Evolutionary conservation across 2,329 filamentous ascomycete species (phyloP), one percentile per base, ranked within the genome.

Genomic region (Aspergillus terreus): DNA sequence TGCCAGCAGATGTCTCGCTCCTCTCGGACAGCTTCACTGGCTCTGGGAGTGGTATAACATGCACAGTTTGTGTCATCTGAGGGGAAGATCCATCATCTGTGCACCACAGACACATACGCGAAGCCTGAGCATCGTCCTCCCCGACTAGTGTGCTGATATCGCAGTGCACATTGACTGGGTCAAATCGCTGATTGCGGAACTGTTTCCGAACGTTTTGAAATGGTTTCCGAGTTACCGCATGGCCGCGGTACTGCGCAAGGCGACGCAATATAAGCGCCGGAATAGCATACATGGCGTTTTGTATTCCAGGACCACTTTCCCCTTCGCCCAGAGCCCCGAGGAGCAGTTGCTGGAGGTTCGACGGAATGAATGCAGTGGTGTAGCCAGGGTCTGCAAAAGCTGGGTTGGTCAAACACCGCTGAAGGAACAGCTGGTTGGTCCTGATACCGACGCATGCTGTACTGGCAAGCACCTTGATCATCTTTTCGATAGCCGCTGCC

Each of bases 401-500:
- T 1, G 42, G 7, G 19, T 63, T 58, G 23, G 60, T 27, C 4
- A 68, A 53, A 40, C 59, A 66, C 4, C 55, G 52, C 42, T 65
- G 66, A 33, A 69, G 54, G 35, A 68, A 65, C 1, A 64, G 56
- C 41, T 67, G 65, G 45, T 69, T 69, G 2, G 66, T 69, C 33
- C 59, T 63, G 15, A 89, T 88, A 72, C 89, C 86, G 81, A 88
- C 86, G 61, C 89, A 89, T 71, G 83, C 67, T 1, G 70, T 73
- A 12, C 70, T 52, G 0, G 66, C 59, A 1, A 74, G 58, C 1
- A 69, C 61, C 4, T 58, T 52, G 5, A 42, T 57, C 67, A 73
- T 72, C 44, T 69, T 72, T 30, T 65, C 57, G 12, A 73, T 67
- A 0, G 72, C 71, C 11, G 67, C 46, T 0, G 59, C 48, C 11